Base-by-base conservation (phyloP, 768 basidiomycete species). In the Serpula lacrymans region DNA sequence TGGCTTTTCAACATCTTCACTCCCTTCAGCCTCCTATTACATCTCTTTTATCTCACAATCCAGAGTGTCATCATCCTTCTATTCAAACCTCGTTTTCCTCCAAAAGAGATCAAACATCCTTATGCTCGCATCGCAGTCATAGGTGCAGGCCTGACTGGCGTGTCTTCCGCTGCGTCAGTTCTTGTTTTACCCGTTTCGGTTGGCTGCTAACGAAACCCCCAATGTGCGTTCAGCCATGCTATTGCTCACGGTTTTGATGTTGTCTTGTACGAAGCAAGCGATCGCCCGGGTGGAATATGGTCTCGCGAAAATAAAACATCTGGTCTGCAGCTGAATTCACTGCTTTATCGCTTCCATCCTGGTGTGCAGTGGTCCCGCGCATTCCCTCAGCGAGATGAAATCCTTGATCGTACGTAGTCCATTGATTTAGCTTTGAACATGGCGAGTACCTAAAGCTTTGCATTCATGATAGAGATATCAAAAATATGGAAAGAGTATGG, bases 171-270 rank as follows among this genome's bases (percentile, higher is more conserved):
- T 22, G 74, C 74, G 51, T 69, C 47, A 18, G 65, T 47, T 17
- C 20, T 31, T 8, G n/a, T 20, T 34, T 24, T 8, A 34, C 9
- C 6, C 21, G 12, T 16, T 23, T 5, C 16, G 4, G n/a, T 27
- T 5, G 21, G 14, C 34, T 34, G 26, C 18, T 34, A 29, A 18
- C 25, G 17, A 9, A 18, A 33, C 21, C 11, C 18, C 12, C 10
- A n/a, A n/a, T n/a, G n/a, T n/a, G n/a, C n/a, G n/a, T 32, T 22
- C 23, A 66, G 65, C 12, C 71, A 77, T 46, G 65, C 65, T 21
- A 65, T 74, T 18, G 64, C 71, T 0, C 74, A 77, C 44, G 71
- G 72, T 13, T 77, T 77, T 43, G 74, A 77, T 23, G 74, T 77
- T 9, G 68, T 71, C 18, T 65, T 77, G 2, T 75, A 64, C 48